A percentile compares a stretch with the other conserved stretches of the same genome.
Evolutionary conservation across 2,329 filamentous ascomycete genomes (phyloP).

Genomic region (Monosporascus sp.): DNA sequence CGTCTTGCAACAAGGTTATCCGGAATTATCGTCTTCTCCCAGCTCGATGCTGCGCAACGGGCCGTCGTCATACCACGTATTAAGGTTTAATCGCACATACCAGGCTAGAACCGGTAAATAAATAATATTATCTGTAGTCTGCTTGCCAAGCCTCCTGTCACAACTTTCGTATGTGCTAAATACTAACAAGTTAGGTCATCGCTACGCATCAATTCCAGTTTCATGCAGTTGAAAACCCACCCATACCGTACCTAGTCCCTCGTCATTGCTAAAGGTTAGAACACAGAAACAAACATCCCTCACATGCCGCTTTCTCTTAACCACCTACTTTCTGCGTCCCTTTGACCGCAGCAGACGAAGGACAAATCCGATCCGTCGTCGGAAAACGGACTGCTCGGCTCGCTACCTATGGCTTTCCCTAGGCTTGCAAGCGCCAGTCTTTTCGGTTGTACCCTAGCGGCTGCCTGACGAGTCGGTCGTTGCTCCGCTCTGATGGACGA

Average conservation of each 20-base stretch:
- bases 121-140: no score
- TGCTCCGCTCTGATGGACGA: background rate
- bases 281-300: no score
- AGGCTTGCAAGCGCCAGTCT: background rate
- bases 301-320: no score
- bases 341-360: conserved; percentile 8
- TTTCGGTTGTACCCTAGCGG: background rate
- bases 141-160: no score
- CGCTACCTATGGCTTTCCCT: background rate
- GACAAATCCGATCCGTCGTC: conserved; percentile 9
- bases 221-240: no score
- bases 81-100: background rate
- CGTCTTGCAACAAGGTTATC: background rate
- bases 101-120: no score
- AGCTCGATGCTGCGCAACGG: background rate
- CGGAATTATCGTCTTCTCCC: background rate
- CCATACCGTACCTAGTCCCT: no score
- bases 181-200: background rate
- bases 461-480: background rate
- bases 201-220: background rate
- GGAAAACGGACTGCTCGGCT: background rate
- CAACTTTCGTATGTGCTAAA: no score
- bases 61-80: no score
- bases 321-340: background rate
- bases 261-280: no score